Evolutionary conservation across 495 filamentous ascomycete genomes (phyloP).

Genomic region (Penicillium crystallinum): DNA sequence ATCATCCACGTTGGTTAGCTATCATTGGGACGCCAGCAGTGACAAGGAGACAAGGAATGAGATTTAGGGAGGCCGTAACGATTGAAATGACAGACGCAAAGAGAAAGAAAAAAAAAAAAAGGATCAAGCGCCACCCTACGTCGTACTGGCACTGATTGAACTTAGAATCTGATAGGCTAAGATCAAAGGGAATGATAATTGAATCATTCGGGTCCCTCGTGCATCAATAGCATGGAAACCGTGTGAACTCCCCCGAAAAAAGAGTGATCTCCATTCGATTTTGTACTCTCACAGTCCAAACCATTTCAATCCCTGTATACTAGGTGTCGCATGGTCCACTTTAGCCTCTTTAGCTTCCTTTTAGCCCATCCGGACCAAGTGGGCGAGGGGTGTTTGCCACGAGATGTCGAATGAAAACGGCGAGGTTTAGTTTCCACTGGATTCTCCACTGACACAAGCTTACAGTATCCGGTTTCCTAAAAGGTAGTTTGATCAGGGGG

Average conservation of each 20-base stretch:
- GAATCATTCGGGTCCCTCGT: background rate
- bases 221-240: background rate
- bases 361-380: constrained; percentile 8
- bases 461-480: background rate
- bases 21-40: background rate
- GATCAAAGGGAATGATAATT: background rate
- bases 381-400: constrained; percentile 11
- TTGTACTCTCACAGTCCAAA: background rate
- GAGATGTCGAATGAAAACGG: constrained; percentile 4
- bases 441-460: too few species aligned
- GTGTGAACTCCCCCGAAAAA: background rate
- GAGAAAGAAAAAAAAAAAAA: constrained; percentile 2
- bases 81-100: background rate
- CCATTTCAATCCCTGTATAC: background rate
- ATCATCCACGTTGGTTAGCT: background rate
- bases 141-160: constrained; percentile 7
- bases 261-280: background rate
- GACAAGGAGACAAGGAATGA: constrained; percentile 3
- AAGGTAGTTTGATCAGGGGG: background rate
- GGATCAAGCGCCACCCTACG: background rate
- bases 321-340: background rate
- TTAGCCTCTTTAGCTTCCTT: background rate
- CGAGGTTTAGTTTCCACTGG: background rate
- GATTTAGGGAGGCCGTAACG: background rate
- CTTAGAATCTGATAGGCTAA: constrained; percentile 15